phyloP scores from a whole-genome alignment of 345 rosid species.

The Trapa bicornis region DNA sequence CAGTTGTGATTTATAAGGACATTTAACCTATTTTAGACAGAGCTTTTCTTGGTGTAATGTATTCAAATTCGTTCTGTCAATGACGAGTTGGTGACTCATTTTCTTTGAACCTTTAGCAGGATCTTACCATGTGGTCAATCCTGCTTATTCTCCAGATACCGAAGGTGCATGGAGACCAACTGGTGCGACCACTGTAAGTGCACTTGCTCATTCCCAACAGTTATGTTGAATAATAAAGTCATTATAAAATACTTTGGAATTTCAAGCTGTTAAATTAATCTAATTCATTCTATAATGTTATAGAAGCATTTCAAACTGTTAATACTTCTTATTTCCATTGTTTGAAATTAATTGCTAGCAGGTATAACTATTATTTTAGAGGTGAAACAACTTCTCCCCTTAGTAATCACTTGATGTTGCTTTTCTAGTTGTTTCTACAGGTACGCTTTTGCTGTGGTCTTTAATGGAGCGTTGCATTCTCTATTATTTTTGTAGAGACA shows the following conservation, averaged over 20 bases:
- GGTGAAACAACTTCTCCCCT: neutral
- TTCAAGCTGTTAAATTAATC: neutral
- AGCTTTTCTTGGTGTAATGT: neutral
- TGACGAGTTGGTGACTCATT: neutral
- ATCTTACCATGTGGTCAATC: neutral
- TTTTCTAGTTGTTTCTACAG: neutral
- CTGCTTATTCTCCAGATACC: constrained; percentile 2
- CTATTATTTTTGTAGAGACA: neutral
- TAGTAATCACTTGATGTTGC: neutral
- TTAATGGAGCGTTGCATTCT: neutral
- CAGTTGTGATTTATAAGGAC: neutral
- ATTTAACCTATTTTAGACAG: neutral
- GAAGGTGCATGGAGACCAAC: neutral
- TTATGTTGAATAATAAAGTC: neutral
- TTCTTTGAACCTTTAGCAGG: constrained; percentile 1
- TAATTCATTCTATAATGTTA: neutral
- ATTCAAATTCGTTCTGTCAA: neutral
- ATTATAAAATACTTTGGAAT: neutral
- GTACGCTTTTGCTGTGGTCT: neutral
- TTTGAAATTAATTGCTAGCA: neutral
- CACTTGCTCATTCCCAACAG: neutral
- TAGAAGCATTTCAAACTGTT: neutral
- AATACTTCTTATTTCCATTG: neutral
- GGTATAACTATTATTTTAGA: neutral
- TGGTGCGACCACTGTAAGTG: constrained; percentile 1